Evolutionary conservation across 176 grass and related monocot genomes (phyloP).

Genomic region (Oryza nivara): DNA sequence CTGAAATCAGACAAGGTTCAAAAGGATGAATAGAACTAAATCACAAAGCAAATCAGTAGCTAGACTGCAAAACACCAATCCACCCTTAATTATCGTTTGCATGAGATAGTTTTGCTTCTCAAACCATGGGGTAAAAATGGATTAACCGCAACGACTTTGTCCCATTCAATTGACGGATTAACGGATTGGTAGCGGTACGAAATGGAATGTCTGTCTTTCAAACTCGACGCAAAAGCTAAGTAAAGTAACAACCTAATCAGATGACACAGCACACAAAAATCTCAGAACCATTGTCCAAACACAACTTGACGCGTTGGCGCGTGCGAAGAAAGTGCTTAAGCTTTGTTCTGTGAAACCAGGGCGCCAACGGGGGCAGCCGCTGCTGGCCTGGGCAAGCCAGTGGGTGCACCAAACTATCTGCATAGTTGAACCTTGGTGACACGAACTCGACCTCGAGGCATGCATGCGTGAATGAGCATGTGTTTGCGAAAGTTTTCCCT

Average conservation of each 20-base stretch:
- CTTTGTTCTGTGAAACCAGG: slow-evolving; percentile 9
- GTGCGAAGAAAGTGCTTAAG: slow-evolving; percentile 31
- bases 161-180: background rate
- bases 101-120: background rate
- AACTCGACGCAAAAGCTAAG: background rate
- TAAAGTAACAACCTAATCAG: background rate
- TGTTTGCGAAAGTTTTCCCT: background rate
- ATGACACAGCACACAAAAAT: background rate
- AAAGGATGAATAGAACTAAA: background rate
- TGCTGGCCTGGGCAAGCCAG: slow-evolving; percentile 27
- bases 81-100: background rate
- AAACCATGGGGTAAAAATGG: background rate
- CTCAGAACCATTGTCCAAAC: background rate
- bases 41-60: background rate
- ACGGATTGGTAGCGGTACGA: background rate
- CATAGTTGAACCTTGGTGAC: slow-evolving; percentile 37
- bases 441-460: background rate
- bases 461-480: background rate
- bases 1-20: slow-evolving; percentile 21
- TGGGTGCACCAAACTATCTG: slow-evolving; percentile 72
- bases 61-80: background rate
- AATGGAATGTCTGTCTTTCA: background rate
- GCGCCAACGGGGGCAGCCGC: slow-evolving; percentile 7
- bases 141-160: background rate
- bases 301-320: slow-evolving; percentile 1